A percentile compares a stretch with the other conserved stretches of the same genome.
These are phyloP conservation scores for Leccinum subgranulosum DNA, from an alignment of 768 basidiomycete genomes.

Conservation along the genomic window DNA sequence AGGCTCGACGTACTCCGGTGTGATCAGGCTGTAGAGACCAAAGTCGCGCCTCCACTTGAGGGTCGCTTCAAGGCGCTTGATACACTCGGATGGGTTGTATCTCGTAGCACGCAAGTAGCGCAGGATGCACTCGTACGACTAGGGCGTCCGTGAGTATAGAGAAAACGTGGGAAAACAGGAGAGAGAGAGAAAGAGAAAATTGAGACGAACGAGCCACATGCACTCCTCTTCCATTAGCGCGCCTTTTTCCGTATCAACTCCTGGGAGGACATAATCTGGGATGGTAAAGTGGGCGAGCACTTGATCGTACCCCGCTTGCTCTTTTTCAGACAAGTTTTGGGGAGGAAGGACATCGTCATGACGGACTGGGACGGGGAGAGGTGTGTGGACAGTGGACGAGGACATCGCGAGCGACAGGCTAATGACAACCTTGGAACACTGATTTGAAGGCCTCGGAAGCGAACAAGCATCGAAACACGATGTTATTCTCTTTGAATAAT, in stretches of 20 bases:
- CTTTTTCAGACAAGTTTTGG: constrained; percentile 37
- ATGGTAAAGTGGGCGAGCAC: constrained; percentile 58
- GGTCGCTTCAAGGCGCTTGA: constrained; percentile 68
- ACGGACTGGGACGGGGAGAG: constrained; percentile 25
- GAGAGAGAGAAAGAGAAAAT: constrained; percentile 10
- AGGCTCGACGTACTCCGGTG: constrained; percentile 62
- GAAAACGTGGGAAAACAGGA: not conserved
- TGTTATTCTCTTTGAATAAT: too few species aligned
- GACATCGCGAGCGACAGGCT: constrained; percentile 26
- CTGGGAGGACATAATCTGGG: constrained; percentile 50
- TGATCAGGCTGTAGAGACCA: constrained; percentile 65
- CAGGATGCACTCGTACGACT: constrained; percentile 69
- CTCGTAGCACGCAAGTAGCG: constrained; percentile 80
- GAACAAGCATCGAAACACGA: too few species aligned
- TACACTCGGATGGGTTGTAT: constrained; percentile 57
- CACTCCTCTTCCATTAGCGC: constrained; percentile 62
- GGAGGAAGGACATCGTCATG: constrained; percentile 33
- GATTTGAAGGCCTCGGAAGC: not conserved
- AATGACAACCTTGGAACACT: not conserved
- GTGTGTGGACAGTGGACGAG: constrained; percentile 10
- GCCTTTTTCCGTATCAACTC: constrained; percentile 37
- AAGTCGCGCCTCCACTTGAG: constrained; percentile 79
- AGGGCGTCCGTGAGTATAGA: not conserved
- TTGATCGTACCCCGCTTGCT: constrained; percentile 48
- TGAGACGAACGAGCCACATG: constrained; percentile 65